Percentiles rank a stretch among this genome's conserved stretches.
Evolutionary conservation across 257 asterid species (phyloP).

Genomic region (Ilex asprella): DNA sequence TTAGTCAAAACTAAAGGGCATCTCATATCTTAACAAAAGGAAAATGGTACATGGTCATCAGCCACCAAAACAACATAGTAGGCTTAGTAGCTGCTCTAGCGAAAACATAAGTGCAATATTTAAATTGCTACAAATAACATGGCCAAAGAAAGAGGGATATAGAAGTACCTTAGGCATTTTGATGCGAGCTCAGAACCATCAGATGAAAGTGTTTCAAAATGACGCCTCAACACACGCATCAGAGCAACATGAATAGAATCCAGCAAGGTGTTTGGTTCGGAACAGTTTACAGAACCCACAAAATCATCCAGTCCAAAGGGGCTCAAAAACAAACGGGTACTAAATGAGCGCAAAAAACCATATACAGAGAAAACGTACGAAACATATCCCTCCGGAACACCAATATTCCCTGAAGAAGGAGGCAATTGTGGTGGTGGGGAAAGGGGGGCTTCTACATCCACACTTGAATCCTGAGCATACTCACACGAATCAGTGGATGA

Average conservation of each 20-base stretch:
- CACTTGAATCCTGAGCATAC: constrained; percentile 25
- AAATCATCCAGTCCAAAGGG: constrained; percentile 81
- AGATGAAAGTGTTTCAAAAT: constrained; percentile 50
- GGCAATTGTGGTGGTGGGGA: constrained; percentile 75
- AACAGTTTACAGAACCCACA: constrained; percentile 86
- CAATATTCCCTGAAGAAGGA: constrained; percentile 71
- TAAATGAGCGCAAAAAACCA: constrained; percentile 68
- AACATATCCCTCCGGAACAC: constrained; percentile 60
- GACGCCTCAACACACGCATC: constrained; percentile 53
- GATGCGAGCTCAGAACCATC: constrained; percentile 65
- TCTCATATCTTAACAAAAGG: no score
- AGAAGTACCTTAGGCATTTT: constrained; percentile 58
- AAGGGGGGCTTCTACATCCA: constrained; percentile 37
- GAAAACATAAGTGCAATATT: no score
- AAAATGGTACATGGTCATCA: no score
- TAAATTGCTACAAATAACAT: no score
- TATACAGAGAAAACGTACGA: constrained; percentile 67
- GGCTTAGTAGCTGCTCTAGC: no score
- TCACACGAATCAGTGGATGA: constrained; percentile 45
- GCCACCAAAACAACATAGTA: no score
- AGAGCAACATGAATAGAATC: constrained; percentile 80
- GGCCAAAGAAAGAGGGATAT: background rate
- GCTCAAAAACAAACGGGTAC: constrained; percentile 56
- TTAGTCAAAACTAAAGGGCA: no score
- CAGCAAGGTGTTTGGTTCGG: constrained; percentile 61